A percentile compares a stretch with the other conserved stretches of the same genome.
Evolutionary conservation across 805 yeast genomes (phyloP).

Genomic region (Ogataea ganodermae): DNA sequence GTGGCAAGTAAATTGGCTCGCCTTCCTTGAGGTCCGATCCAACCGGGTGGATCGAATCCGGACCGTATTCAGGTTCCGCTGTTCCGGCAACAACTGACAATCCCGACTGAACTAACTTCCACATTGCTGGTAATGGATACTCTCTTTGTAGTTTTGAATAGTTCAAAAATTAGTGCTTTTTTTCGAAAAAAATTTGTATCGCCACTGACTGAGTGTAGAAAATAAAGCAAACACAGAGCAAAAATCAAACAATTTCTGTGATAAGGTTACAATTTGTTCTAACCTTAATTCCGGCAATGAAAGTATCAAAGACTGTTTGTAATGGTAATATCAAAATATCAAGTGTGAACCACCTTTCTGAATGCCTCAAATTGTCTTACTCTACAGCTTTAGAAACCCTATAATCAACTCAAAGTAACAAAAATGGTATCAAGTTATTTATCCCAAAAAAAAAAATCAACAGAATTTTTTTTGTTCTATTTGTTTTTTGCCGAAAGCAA

Average conservation of each 20-base stretch:
- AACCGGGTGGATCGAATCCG: conserved; percentile 87
- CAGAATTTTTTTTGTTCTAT: background rate
- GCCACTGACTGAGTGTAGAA: background rate
- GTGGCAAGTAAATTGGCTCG: conserved; percentile 58
- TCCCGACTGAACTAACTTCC: conserved; percentile 39
- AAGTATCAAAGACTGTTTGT: no score
- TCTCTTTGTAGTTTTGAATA: no score
- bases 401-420: no score
- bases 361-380: no score
- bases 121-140: no score
- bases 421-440: background rate
- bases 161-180: no score
- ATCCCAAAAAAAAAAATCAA: background rate
- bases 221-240: conserved; percentile 1
- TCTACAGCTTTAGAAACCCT: no score
- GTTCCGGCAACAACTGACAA: conserved; percentile 94
- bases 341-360: no score
- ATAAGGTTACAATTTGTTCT: no score
- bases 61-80: conserved; percentile 96
- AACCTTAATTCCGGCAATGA: no score
- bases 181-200: background rate
- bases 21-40: conserved; percentile 51
- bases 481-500: background rate
- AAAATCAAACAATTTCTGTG: background rate
- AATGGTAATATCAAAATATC: no score